Evolutionary conservation across 192 early-diverging fungal genomes (phyloP).

Genomic region (Umbelopsis isabellina): DNA sequence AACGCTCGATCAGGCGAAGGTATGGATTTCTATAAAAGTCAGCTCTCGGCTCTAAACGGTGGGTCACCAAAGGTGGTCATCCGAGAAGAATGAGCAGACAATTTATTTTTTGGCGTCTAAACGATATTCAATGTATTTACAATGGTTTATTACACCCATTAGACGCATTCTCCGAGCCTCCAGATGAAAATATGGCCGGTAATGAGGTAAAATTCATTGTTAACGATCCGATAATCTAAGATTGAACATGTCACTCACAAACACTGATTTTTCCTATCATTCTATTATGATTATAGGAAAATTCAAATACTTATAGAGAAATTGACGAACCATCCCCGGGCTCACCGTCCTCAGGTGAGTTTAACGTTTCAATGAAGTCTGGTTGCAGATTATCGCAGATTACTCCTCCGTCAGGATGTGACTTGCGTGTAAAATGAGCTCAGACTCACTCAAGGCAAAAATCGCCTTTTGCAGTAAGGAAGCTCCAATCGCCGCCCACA

Average conservation of each 20-base stretch:
- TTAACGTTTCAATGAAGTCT: neutral
- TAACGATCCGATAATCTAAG: constrained; percentile 12
- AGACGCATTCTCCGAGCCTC: constrained; percentile 10
- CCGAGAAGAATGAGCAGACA: constrained; percentile 5
- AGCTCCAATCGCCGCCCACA: constrained; percentile 18
- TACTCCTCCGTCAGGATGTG: constrained; percentile 7
- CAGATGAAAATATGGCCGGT: neutral
- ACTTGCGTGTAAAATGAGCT: constrained; percentile 18
- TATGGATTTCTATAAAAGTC: constrained; percentile 16
- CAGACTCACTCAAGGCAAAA: constrained; percentile 22
- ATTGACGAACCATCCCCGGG: neutral
- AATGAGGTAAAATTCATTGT: constrained; percentile 16
- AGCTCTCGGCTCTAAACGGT: neutral
- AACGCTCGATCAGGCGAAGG: constrained; percentile 3
- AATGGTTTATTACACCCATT: neutral
- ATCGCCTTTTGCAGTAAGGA: constrained; percentile 24
- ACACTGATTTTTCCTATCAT: neutral
- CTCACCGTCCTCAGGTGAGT: neutral
- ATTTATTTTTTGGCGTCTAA: neutral
- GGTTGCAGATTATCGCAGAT: constrained; percentile 21
- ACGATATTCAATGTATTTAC: neutral
- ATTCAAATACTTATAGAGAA: neutral
- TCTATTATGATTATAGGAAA: neutral
- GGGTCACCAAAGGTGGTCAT: neutral
- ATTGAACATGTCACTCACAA: neutral